A percentile compares a stretch with the other conserved stretches of the same genome.
Conservation (phyloP, 2,329 filamentous ascomycete species). For the Botryotinia narcissicola region DNA sequence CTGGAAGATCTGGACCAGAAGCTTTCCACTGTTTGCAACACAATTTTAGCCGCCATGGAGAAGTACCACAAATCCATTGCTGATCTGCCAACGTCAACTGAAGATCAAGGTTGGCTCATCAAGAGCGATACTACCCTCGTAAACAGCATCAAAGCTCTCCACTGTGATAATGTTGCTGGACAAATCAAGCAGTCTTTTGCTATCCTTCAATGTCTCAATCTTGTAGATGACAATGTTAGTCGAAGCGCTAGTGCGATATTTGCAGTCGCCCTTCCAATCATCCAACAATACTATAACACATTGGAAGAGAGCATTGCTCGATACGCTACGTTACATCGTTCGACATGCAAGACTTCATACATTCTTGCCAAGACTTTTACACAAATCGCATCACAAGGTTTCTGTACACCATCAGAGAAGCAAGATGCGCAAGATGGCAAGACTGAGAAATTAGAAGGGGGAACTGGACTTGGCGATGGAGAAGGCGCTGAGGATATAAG, state of each 20-base stretch:
- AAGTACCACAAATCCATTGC: slow-evolving; percentile 58
- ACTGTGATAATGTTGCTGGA: slow-evolving; percentile 30
- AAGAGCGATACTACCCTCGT: slow-evolving; percentile 36
- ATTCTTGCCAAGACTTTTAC: slow-evolving; percentile 74
- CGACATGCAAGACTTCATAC: slow-evolving; percentile 71
- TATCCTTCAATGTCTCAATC: slow-evolving; percentile 46
- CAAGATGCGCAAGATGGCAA: slow-evolving; percentile 67
- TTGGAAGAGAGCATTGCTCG: slow-evolving; percentile 57
- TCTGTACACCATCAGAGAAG: slow-evolving; percentile 86
- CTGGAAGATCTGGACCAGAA: slow-evolving; percentile 52
- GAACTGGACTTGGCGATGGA: slow-evolving; percentile 91
- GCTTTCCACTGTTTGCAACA: slow-evolving; percentile 66
- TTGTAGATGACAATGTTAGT: slow-evolving; percentile 44
- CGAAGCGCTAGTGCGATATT: slow-evolving; percentile 56
- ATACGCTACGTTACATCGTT: slow-evolving; percentile 63
- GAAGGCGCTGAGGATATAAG: slow-evolving; percentile 97
- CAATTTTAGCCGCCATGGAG: slow-evolving; percentile 77
- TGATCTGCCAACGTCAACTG: slow-evolving; percentile 55
- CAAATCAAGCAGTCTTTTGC: slow-evolving; percentile 46
- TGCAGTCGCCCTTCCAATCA: slow-evolving; percentile 63
- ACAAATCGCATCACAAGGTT: slow-evolving; percentile 78
- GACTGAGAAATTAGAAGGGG: slow-evolving; percentile 79
- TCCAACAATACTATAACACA: slow-evolving; percentile 68
- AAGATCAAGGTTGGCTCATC: slow-evolving; percentile 63
- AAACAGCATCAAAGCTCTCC: slow-evolving; percentile 34